phyloP scores from a whole-genome alignment of 176 grass and related monocot genomes.

The Lolium rigidum region DNA sequence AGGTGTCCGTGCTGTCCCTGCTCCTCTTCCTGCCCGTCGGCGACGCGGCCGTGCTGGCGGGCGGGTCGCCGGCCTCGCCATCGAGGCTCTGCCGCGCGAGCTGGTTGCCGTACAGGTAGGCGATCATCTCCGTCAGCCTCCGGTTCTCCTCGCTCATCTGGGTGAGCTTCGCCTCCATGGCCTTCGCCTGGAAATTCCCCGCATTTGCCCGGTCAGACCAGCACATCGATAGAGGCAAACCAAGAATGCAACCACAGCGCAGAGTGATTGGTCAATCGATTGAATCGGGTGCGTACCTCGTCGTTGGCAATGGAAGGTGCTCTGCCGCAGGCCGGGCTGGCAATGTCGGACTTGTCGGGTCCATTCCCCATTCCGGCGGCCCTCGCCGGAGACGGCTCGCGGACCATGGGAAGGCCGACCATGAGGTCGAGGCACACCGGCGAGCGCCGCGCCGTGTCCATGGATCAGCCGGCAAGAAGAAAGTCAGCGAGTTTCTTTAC shows the following conservation, averaged over 20 bases:
- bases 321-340: not conserved
- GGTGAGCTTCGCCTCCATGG: slow-evolving; percentile 56
- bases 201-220: not conserved
- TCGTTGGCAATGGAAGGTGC: not conserved
- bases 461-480: slow-evolving; percentile 23
- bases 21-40: slow-evolving; percentile 53
- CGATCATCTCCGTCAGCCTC: slow-evolving; percentile 59
- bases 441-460: slow-evolving; percentile 45
- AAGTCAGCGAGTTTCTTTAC: not conserved
- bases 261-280: too few relatives aligned
- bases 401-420: slow-evolving; percentile 47
- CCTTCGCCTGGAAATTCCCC: slow-evolving; percentile 23
- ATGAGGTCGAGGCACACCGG: slow-evolving; percentile 70
- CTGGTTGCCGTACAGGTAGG: slow-evolving; percentile 34
- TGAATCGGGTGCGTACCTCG: slow-evolving; percentile 40
- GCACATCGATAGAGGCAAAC: not conserved
- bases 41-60: not conserved
- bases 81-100: not conserved
- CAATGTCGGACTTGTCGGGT: not conserved
- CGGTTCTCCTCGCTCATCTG: slow-evolving; percentile 79
- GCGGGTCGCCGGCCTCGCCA: not conserved
- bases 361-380: not conserved
- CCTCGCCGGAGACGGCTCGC: slow-evolving; percentile 20
- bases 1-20: slow-evolving; percentile 40
- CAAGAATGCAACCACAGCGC: not conserved